Evolutionary conservation across 495 filamentous ascomycete species (phyloP), one percentile per base, ranked within the genome.

Genomic region (Hyaloscypha hepaticicola): DNA sequence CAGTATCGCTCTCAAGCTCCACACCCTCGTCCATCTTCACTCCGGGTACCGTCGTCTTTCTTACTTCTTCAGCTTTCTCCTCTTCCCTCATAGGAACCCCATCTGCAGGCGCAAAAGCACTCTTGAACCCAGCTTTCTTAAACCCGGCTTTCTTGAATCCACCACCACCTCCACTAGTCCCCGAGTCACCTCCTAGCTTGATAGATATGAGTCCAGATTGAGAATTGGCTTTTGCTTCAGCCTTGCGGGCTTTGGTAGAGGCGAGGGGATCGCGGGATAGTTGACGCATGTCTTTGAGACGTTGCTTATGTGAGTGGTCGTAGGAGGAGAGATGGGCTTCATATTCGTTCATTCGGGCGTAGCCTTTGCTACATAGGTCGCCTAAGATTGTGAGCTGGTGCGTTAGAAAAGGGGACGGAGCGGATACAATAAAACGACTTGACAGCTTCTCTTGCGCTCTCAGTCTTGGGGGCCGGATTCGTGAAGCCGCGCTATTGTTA

Each of bases 371-470:
- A 71, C 88, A 90, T 61, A 90, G 77, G 49, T 87, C 81, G 78
- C 78, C 78, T 79, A 33, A 24, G 22, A 22, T 9, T 41, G 55
- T 56, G 19, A 65, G 56, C 9, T 34, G 50, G 11, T 24, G 28
- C 55, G 14, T 5, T 7, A 19, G 34, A 19, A 21, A 12, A 41
- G 5, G 29, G n/a, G 24, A 53, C 31, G 28, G 27, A 59, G 21
- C 1, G 24, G 11, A 33, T 76, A 83, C 89, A 99, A 76, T 90
- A 92, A 79, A 99, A 97, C 28, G 91, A 85, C 68, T 90, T 90
- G n/a, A 89, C 81, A 5, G 94, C 94, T 70, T 92, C 91, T 38
- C 91, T 87, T 1, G 94, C 94, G 38, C 89, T 91, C 66, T 93
- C 88, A 3, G 94, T 97, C 77, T 93, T 58, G 80, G 81, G 34